Evolutionary conservation across 805 yeast species (phyloP).

Genomic region (Yamadazyma akitaensis): DNA sequence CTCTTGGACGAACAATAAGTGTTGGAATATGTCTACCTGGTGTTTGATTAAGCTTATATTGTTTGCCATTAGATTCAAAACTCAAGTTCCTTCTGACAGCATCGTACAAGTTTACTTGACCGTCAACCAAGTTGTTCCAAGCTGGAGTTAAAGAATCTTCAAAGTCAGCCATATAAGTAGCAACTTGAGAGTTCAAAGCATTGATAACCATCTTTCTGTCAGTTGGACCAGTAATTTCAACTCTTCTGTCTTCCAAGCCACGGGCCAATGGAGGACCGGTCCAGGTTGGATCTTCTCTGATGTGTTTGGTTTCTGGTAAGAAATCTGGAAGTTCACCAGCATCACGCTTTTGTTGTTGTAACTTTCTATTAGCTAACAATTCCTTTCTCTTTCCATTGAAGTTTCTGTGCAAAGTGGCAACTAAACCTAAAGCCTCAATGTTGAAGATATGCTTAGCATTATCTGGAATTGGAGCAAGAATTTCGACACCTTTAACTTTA

Average conservation of each 20-base stretch:
- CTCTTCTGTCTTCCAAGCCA: slow-evolving; percentile 70
- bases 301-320: slow-evolving; percentile 62
- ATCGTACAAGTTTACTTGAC: slow-evolving; percentile 76
- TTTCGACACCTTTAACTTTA: slow-evolving; percentile 49
- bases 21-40: slow-evolving; percentile 65
- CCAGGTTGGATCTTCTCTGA: slow-evolving; percentile 74
- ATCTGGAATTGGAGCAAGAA: slow-evolving; percentile 50
- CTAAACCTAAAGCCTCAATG: slow-evolving; percentile 61
- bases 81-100: slow-evolving; percentile 64
- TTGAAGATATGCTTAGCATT: slow-evolving; percentile 54
- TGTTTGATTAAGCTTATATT: slow-evolving; percentile 41
- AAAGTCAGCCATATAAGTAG: slow-evolving; percentile 83
- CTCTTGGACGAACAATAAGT: slow-evolving; percentile 81
- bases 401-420: slow-evolving; percentile 69
- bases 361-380: slow-evolving; percentile 59
- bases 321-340: slow-evolving; percentile 60
- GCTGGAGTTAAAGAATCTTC: slow-evolving; percentile 86
- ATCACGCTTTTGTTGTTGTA: slow-evolving; percentile 60
- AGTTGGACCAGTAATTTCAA: slow-evolving; percentile 84
- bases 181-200: slow-evolving; percentile 74
- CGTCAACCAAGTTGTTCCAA: slow-evolving; percentile 75
- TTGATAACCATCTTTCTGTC: slow-evolving; percentile 81
- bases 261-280: slow-evolving; percentile 70
- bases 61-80: slow-evolving; percentile 41
- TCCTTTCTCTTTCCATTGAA: slow-evolving; percentile 61